Percentiles rank a stretch among this genome's conserved stretches.
Conservation (phyloP, 805 yeast genomes). For the Ogataea philodendri region DNA sequence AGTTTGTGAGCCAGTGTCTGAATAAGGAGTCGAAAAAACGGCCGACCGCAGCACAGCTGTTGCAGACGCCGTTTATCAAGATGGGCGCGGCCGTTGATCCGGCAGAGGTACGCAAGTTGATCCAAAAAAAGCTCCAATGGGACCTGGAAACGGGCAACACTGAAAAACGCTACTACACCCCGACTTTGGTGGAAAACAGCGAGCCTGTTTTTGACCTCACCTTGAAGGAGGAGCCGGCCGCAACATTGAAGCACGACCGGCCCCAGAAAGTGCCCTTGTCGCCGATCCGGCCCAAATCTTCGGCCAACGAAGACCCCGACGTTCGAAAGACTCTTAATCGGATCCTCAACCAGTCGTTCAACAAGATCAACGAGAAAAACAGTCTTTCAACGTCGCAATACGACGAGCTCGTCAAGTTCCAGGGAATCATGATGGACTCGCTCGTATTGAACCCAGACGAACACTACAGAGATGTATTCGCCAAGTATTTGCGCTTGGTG, state of each 20-base stretch:
- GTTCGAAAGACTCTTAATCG: constrained; percentile 33
- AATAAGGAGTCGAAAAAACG: constrained; percentile 66
- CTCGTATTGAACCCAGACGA: constrained; percentile 26
- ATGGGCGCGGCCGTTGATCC: constrained; percentile 37
- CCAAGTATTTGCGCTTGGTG: constrained; percentile 31
- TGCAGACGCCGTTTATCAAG: constrained; percentile 61
- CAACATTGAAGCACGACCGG: constrained; percentile 12
- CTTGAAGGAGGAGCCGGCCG: constrained; percentile 1
- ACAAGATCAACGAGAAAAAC: constrained; percentile 45
- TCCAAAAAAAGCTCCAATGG: constrained; percentile 46
- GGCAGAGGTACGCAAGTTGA: constrained; percentile 36
- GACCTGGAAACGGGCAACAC: constrained; percentile 34
- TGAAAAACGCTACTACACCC: constrained; percentile 32
- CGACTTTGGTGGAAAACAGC: constrained; percentile 26
- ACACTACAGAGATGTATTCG: constrained; percentile 31
- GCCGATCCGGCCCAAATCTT: constrained; percentile 14
- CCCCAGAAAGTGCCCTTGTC: constrained; percentile 19
- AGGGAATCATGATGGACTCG: constrained; percentile 35
- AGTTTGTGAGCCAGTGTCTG: constrained; percentile 68
- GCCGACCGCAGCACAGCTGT: constrained; percentile 59
- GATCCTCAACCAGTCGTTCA: constrained; percentile 42
- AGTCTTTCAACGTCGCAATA: constrained; percentile 55
- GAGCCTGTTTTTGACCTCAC: constrained; percentile 6
- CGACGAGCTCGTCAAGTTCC: constrained; percentile 41
- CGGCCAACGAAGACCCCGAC: constrained; percentile 10